Evolutionary conservation across 2,329 filamentous ascomycete genomes (phyloP).

Genomic region (Helotiales sp.): DNA sequence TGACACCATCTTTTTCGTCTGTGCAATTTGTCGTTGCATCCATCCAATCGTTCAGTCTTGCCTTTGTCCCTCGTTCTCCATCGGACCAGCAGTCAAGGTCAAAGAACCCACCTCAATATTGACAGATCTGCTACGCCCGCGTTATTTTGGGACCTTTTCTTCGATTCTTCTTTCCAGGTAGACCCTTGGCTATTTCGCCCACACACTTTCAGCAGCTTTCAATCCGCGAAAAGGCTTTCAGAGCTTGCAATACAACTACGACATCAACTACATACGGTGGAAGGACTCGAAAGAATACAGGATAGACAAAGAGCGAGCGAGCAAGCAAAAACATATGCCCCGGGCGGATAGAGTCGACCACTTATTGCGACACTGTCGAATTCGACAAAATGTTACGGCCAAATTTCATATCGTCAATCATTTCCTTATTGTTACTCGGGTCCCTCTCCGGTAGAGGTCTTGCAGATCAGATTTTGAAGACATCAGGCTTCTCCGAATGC

Average conservation of each 20-base stretch:
- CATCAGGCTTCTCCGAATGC: conserved; percentile 80
- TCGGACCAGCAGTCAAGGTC: neutral
- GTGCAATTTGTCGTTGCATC: conserved; percentile 12
- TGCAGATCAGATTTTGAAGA: conserved; percentile 76
- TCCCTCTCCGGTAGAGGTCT: conserved; percentile 51
- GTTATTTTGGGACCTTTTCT: conserved; percentile 17
- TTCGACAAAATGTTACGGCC: conserved; percentile 40
- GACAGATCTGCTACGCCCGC: neutral
- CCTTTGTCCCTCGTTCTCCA: conserved; percentile 7
- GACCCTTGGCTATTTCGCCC: conserved; percentile 58
- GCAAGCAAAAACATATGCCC: neutral
- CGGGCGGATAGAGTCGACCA: conserved; percentile 9
- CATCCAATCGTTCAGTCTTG: conserved; percentile 12
- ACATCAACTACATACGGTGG: conserved; percentile 8
- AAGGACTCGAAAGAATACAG: neutral
- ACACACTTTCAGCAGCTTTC: conserved; percentile 18
- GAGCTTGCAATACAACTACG: conserved; percentile 12
- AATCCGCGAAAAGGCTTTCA: neutral
- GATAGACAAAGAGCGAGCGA: neutral
- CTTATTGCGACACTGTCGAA: neutral
- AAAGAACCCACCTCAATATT: conserved; percentile 6
- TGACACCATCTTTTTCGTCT: conserved; percentile 24
- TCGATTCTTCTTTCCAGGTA: conserved; percentile 61
- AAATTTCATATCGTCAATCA: conserved; percentile 34
- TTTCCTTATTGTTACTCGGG: conserved; percentile 41